Evolutionary conservation across 2,329 filamentous ascomycete species (phyloP).

Genomic region (Coleophoma eucalyptorum): DNA sequence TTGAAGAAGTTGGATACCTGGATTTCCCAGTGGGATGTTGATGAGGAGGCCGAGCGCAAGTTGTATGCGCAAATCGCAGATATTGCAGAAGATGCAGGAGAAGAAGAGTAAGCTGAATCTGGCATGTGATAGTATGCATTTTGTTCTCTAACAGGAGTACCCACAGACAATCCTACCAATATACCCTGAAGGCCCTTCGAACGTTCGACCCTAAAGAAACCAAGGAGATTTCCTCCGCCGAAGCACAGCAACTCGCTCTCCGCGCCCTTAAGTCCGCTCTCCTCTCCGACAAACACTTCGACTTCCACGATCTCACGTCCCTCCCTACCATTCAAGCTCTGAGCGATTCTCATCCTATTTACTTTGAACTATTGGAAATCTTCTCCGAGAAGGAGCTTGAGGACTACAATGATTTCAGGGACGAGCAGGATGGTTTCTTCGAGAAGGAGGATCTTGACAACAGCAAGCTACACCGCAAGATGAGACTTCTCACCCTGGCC

Average conservation of each 20-base stretch:
- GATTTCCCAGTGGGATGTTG: slow-evolving; percentile 79
- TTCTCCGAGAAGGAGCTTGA: slow-evolving; percentile 93
- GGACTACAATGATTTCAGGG: slow-evolving; percentile 92
- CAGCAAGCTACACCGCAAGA: slow-evolving; percentile 82
- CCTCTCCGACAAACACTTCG: slow-evolving; percentile 61
- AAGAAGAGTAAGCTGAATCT: slow-evolving; percentile 60
- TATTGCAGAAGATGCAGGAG: slow-evolving; percentile 72
- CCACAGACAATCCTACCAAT: slow-evolving; percentile 60
- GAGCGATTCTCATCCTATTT: slow-evolving; percentile 75
- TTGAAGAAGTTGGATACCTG: slow-evolving; percentile 79
- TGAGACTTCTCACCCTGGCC: slow-evolving; percentile 90
- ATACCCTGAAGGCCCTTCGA: slow-evolving; percentile 58
- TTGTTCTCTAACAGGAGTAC: slow-evolving; percentile 6
- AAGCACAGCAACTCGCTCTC: slow-evolving; percentile 60
- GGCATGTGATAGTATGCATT: background rate
- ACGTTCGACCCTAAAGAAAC: slow-evolving; percentile 55
- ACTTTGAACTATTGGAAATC: slow-evolving; percentile 91
- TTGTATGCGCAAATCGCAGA: slow-evolving; percentile 81
- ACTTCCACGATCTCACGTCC: slow-evolving; percentile 68
- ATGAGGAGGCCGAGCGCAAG: slow-evolving; percentile 78
- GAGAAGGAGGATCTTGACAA: slow-evolving; percentile 71
- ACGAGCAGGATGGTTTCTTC: slow-evolving; percentile 84
- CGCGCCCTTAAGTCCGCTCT: slow-evolving; percentile 66
- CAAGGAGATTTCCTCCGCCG: slow-evolving; percentile 52
- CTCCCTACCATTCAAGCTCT: slow-evolving; percentile 82